Conservation (phyloP, 352 stramenopile species). For the Phytophthora tubulina region DNA sequence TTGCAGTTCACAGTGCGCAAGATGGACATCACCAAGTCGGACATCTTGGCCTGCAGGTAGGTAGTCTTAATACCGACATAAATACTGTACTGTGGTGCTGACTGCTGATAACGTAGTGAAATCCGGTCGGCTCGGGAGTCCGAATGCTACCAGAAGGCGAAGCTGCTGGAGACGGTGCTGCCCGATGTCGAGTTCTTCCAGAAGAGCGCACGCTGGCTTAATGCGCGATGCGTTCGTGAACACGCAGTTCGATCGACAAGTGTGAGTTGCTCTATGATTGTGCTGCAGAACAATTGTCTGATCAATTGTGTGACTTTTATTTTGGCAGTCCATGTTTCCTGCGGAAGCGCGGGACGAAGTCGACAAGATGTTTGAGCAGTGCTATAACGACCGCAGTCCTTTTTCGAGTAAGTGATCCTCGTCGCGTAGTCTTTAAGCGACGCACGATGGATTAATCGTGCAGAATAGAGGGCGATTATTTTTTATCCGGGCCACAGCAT, state of each 20-base stretch:
- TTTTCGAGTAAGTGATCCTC: conserved; percentile 48
- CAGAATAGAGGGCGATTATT: conserved; percentile 35
- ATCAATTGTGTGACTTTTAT: conserved; percentile 4
- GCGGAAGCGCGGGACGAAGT: conserved; percentile 68
- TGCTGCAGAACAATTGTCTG: neutral
- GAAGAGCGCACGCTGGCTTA: conserved; percentile 69
- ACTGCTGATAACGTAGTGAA: conserved; percentile 50
- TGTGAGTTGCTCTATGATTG: conserved; percentile 40
- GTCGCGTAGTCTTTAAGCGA: conserved; percentile 22
- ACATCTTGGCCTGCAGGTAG: conserved; percentile 82
- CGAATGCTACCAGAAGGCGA: conserved; percentile 84
- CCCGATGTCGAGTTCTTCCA: conserved; percentile 72
- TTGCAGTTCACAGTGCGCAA: conserved; percentile 81
- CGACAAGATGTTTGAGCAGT: conserved; percentile 83
- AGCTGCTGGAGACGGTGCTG: conserved; percentile 64
- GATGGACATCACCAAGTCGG: conserved; percentile 88
- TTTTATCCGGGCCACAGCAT: conserved; percentile 1
- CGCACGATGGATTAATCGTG: conserved; percentile 18
- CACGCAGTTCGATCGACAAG: conserved; percentile 80
- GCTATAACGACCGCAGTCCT: conserved; percentile 77
- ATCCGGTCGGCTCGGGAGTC: conserved; percentile 85
- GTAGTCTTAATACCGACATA: neutral
- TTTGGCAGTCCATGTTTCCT: conserved; percentile 80
- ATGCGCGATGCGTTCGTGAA: conserved; percentile 74
- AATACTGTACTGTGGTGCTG: conserved; percentile 1